Percentiles rank a stretch among this genome's conserved stretches.
These are phyloP conservation scores for Colletotrichum salicis DNA, from an alignment of 2,329 filamentous ascomycete species.

Conservation along the genomic window DNA sequence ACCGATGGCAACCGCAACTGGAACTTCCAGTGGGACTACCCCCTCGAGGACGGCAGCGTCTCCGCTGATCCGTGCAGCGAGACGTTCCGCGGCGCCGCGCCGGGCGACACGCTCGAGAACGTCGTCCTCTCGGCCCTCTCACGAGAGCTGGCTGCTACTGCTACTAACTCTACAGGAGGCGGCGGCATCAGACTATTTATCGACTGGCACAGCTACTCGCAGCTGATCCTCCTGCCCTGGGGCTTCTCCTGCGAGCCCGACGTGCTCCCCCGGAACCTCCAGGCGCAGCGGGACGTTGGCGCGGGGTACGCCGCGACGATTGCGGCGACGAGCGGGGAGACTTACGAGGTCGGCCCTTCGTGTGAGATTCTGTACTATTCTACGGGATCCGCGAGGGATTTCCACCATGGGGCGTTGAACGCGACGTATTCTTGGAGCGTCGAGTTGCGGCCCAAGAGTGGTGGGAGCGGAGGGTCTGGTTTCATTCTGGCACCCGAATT, in stretches of 20 bases:
- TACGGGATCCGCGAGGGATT: conserved; percentile 38
- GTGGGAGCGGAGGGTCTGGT: conserved; percentile 25
- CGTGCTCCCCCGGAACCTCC: conserved; percentile 38
- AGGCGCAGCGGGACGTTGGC: conserved; percentile 40
- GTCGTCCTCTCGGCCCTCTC: conserved; percentile 59
- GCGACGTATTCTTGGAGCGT: conserved; percentile 40
- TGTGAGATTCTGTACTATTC: conserved; percentile 40
- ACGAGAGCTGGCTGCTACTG: conserved; percentile 50
- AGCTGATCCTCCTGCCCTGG: conserved; percentile 65
- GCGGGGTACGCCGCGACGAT: conserved; percentile 56
- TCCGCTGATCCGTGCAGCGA: conserved; percentile 58
- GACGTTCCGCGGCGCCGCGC: conserved; percentile 53
- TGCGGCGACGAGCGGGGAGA: conserved; percentile 35
- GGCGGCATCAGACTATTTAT: conserved; percentile 66
- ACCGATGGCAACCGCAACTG: conserved; percentile 66
- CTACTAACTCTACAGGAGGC: not conserved
- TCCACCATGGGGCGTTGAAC: conserved; percentile 37
- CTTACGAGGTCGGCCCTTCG: conserved; percentile 37
- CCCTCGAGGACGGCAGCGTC: conserved; percentile 46
- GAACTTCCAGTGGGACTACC: conserved; percentile 53
- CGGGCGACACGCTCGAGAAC: conserved; percentile 59
- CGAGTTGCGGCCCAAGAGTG: conserved; percentile 36
- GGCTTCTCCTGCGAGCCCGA: conserved; percentile 60
- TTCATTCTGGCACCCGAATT: conserved; percentile 38
- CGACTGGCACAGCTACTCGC: conserved; percentile 69